Evolutionary conservation across 1,284 basidiomycete genomes (phyloP).

Genomic region (Hypsizygus ulmarius): DNA sequence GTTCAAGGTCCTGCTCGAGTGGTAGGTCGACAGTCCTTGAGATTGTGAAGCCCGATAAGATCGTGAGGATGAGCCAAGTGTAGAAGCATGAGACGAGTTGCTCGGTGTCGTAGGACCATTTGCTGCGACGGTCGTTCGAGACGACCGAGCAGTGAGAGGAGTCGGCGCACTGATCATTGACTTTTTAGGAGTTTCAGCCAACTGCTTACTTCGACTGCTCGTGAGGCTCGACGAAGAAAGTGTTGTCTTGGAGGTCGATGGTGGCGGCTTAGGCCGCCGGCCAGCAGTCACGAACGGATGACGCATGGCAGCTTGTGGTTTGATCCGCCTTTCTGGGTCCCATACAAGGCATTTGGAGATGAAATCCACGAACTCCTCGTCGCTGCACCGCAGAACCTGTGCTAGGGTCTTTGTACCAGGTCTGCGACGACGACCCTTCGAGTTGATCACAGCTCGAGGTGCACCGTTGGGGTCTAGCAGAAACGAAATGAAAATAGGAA

Average conservation of each 20-base stretch:
- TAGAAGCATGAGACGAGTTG: slow-evolving; percentile 43
- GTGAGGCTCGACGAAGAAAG: slow-evolving; percentile 51
- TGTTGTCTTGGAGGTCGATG: slow-evolving; percentile 45
- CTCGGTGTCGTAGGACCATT: slow-evolving; percentile 60
- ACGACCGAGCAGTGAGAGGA: slow-evolving; percentile 71
- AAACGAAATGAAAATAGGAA: slow-evolving; percentile 4
- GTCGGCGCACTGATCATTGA: slow-evolving; percentile 83
- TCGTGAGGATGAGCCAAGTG: slow-evolving; percentile 48
- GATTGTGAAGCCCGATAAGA: slow-evolving; percentile 53
- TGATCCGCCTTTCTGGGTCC: slow-evolving; percentile 96
- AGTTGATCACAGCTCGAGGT: slow-evolving; percentile 93
- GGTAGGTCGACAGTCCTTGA: slow-evolving; percentile 51
- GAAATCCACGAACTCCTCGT: slow-evolving; percentile 89
- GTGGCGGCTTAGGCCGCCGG: slow-evolving; percentile 47
- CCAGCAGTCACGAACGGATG: slow-evolving; percentile 84
- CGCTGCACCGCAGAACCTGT: slow-evolving; percentile 85
- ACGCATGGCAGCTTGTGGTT: slow-evolving; percentile 90
- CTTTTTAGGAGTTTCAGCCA: slow-evolving; percentile 79
- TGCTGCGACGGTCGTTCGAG: slow-evolving; percentile 51
- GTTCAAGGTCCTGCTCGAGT: slow-evolving; percentile 52
- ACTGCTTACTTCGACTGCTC: slow-evolving; percentile 51
- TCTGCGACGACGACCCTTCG: slow-evolving; percentile 90
- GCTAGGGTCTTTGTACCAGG: slow-evolving; percentile 89
- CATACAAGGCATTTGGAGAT: slow-evolving; percentile 94
- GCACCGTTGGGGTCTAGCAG: slow-evolving; percentile 83